Conservation (phyloP, 805 yeast genomes). For the Wickerhamiella lipophila region DNA sequence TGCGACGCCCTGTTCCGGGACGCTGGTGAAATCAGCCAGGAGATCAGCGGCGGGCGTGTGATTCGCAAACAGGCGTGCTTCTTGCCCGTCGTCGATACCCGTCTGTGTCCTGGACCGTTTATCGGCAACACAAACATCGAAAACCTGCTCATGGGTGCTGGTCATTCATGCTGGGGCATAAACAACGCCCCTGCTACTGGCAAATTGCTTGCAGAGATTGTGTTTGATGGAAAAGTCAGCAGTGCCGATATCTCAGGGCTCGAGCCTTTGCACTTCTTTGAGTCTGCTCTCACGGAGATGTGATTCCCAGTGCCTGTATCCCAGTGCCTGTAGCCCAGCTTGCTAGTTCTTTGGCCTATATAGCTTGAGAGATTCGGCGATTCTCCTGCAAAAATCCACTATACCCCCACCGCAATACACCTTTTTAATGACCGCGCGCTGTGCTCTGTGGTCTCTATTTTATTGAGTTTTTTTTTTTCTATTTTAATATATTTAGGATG, state of each 20-base stretch:
- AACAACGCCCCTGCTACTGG: constrained; percentile 97
- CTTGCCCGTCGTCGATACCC: constrained; percentile 85
- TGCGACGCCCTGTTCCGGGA: constrained; percentile 78
- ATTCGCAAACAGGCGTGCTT: constrained; percentile 87
- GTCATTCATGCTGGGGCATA: constrained; percentile 98
- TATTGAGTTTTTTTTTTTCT: neutral
- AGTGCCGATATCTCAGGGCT: constrained; percentile 71
- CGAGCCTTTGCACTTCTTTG: constrained; percentile 80
- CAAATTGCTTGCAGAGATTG: constrained; percentile 73
- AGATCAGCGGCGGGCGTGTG: constrained; percentile 59
- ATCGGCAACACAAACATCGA: constrained; percentile 87
- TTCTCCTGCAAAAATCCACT: too few relatives aligned
- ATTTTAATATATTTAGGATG: neutral
- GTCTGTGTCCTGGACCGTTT: constrained; percentile 83
- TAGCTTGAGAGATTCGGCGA: too few relatives aligned
- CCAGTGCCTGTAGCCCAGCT: too few relatives aligned
- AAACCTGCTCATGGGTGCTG: constrained; percentile 68
- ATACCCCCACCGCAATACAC: too few relatives aligned
- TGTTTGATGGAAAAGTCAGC: constrained; percentile 67
- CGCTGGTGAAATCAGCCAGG: constrained; percentile 64
- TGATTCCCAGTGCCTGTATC: too few relatives aligned
- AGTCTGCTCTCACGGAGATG: constrained; percentile 10
- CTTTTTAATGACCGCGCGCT: neutral
- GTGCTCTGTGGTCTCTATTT: neutral
- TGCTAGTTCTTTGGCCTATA: too few relatives aligned